Evolutionary conservation across 2,329 filamentous ascomycete genomes (phyloP), one percentile per base, ranked within the genome.

Genomic region (Colletotrichum spinosum): DNA sequence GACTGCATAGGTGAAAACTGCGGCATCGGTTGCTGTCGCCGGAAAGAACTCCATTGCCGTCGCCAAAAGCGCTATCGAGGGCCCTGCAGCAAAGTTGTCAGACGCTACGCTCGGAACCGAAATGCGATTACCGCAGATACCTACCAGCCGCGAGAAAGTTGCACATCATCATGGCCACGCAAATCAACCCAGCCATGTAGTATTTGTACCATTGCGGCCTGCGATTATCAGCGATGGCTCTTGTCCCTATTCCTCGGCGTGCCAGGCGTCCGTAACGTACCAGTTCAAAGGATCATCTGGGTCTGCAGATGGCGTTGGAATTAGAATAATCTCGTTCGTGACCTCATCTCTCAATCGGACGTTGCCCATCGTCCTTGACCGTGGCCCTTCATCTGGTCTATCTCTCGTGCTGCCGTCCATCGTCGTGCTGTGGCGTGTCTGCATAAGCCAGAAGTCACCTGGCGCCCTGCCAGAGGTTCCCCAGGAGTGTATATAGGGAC

Each of bases 111-210:
- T 53, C 25, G 41, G 50, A 11, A 11, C 17, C 35, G 37, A 13
- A 17, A 13, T 41, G 46, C 17, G n/a, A 7, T 25, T 46, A 10
- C 38, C 38, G 25, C 25, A 25, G 25, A 25, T 25, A 62, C 52
- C 64, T 68, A 72, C 79, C 85, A n/a, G 84, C 85, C 0, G 84
- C 84, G 5, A 87, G 74, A 68, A 87, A 87, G 72, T 87, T 87
- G 74, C 80, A 84, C 73, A 87, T 79, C 66, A 85, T 77, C 76
- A 87, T 86, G 56, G 84, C 83, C 4, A 82, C 66, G 70, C 82
- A 86, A 39, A 86, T 79, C 12, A 85, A 73, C 52, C 75, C 70
- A 8, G 84, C 83, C 42, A 83, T 82, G 71, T 84, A 86, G 66
- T 80, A 78, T 55, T 84, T 83, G 68, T 81, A 83, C 69, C 77